These are phyloP conservation scores for Lyophyllum semitale DNA, from an alignment of 768 basidiomycete species.

Conservation along the genomic window DNA sequence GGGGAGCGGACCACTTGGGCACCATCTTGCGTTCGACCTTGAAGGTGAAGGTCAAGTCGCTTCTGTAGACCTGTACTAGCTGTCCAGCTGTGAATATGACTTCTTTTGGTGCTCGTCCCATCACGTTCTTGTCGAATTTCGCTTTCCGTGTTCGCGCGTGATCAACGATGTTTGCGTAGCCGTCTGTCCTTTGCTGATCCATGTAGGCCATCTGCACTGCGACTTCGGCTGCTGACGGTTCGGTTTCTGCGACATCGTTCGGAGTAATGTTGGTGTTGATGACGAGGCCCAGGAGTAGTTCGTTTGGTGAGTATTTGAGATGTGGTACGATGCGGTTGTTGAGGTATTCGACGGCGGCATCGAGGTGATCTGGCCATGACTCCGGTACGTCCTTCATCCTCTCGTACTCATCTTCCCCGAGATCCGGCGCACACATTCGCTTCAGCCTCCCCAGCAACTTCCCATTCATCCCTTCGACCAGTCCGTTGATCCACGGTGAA, in stretches of 20 bases:
- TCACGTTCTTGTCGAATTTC: slow-evolving; percentile 25
- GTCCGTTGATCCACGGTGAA: slow-evolving; percentile 42
- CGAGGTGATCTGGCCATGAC: slow-evolving; percentile 34
- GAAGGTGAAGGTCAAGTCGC: slow-evolving; percentile 23
- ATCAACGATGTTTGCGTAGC: not conserved
- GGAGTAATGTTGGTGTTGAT: slow-evolving; percentile 27
- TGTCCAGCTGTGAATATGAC: slow-evolving; percentile 25
- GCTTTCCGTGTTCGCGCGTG: slow-evolving; percentile 11
- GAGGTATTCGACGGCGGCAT: slow-evolving; percentile 22
- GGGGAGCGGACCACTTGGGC: slow-evolving; percentile 31
- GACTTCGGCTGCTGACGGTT: slow-evolving; percentile 3
- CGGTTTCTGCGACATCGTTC: not conserved
- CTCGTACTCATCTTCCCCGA: slow-evolving; percentile 6
- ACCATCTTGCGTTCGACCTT: slow-evolving; percentile 25
- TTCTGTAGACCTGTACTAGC: slow-evolving; percentile 27
- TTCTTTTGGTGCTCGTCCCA: slow-evolving; percentile 7
- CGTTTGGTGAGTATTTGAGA: slow-evolving; percentile 28
- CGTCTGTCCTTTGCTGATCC: not conserved
- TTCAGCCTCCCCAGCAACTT: slow-evolving; percentile 26
- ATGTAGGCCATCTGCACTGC: slow-evolving; percentile 22
- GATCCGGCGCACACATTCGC: slow-evolving; percentile 32
- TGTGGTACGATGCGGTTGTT: slow-evolving; percentile 27
- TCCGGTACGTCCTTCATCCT: slow-evolving; percentile 21
- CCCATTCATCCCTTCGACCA: slow-evolving; percentile 34
- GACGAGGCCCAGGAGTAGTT: slow-evolving; percentile 29